Evolutionary conservation across 78 protist species (phyloP).

Genomic region (Guillardia theta): DNA sequence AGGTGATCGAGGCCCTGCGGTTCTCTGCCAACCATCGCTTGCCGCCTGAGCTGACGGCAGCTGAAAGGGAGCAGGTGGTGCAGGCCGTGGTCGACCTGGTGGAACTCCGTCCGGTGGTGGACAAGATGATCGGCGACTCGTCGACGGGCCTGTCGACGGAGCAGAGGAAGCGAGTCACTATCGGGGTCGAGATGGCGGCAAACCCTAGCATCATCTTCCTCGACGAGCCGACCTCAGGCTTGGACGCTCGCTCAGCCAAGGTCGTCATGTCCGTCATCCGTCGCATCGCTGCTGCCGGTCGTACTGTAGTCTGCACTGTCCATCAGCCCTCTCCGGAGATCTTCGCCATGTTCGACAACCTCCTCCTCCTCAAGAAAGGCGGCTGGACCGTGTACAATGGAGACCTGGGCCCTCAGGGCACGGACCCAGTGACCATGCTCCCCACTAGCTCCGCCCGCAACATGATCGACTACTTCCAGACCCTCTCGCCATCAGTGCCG

Average conservation of each 20-base stretch:
- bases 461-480: background rate
- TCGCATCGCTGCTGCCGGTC: background rate
- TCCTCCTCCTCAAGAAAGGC: background rate
- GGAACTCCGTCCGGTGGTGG: background rate
- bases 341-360: background rate
- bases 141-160: background rate
- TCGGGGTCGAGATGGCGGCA: background rate
- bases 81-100: background rate
- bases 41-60: background rate
- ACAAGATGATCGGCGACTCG: background rate
- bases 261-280: background rate
- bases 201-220: background rate
- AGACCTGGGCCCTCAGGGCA: background rate
- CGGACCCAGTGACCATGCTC: background rate
- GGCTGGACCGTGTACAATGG: background rate
- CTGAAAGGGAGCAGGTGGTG: background rate
- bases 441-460: background rate
- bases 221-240: too few relatives aligned
- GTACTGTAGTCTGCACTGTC: too few relatives aligned
- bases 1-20: background rate
- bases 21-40: background rate
- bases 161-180: background rate
- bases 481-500: background rate
- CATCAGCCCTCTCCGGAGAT: background rate
- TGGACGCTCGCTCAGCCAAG: background rate